Conservation (phyloP, 176 grass and related monocot species). For the Otatea glauca region DNA sequence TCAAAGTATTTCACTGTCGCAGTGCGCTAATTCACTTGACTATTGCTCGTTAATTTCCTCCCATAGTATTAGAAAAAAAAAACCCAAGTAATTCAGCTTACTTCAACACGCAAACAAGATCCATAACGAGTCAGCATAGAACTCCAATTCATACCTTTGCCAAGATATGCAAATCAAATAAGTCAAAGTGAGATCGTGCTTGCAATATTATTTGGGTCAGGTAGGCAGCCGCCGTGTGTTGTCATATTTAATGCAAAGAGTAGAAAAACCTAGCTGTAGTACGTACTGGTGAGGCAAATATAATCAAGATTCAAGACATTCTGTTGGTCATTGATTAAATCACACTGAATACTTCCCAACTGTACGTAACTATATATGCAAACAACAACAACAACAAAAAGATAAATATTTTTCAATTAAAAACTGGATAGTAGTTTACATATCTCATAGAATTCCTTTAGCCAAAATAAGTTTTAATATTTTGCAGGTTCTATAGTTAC, state of each 20-base stretch:
- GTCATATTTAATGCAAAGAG: slow-evolving; percentile 27
- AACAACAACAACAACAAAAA: background rate
- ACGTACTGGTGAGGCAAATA: background rate
- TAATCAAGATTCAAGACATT: slow-evolving; percentile 16
- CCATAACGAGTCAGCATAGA: background rate
- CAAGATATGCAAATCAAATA: background rate
- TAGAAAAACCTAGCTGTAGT: background rate
- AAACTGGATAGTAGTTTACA: background rate
- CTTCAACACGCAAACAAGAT: slow-evolving; percentile 37
- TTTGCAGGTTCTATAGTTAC: background rate
- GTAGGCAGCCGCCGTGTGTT: background rate
- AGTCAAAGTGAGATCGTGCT: slow-evolving; percentile 23
- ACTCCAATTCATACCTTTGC: background rate
- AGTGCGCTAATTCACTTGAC: background rate
- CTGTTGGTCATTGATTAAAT: background rate
- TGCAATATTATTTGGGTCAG: slow-evolving; percentile 25
- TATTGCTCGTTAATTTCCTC: background rate
- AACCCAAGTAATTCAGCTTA: background rate
- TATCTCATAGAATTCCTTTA: background rate
- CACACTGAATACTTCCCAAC: background rate
- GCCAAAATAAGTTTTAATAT: background rate
- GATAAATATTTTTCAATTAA: background rate
- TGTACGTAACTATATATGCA: background rate
- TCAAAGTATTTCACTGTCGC: background rate
- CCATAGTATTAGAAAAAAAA: background rate